These are phyloP conservation scores for Acacia concinna DNA, from an alignment of 331 rosid species.

Conservation along the genomic window DNA sequence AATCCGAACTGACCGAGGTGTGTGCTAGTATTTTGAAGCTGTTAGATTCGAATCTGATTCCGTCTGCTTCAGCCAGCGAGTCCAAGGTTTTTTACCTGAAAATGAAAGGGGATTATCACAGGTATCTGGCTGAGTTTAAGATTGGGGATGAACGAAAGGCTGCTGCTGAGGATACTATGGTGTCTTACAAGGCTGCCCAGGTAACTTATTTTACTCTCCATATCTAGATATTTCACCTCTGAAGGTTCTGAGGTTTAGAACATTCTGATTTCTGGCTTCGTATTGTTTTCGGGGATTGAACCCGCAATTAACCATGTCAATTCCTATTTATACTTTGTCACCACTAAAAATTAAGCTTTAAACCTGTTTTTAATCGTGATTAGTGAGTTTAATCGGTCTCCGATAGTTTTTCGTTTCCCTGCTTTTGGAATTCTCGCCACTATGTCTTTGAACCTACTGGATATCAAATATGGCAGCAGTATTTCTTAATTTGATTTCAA, in stretches of 20 bases:
- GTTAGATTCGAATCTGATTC: conserved; percentile 49
- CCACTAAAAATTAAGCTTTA: not conserved
- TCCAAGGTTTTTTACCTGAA: conserved; percentile 63
- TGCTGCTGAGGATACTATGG: conserved; percentile 58
- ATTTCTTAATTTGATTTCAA: not conserved
- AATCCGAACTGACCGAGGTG: conserved; percentile 45
- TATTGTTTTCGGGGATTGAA: not conserved
- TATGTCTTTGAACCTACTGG: not conserved
- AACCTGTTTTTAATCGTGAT: not conserved
- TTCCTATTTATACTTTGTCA: not conserved
- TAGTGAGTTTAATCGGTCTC: not conserved
- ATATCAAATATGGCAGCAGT: not conserved
- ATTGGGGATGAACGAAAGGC: conserved; percentile 50
- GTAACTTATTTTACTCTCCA: conserved; percentile 16
- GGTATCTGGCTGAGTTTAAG: conserved; percentile 66
- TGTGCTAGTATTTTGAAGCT: conserved; percentile 46
- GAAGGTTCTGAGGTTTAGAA: not conserved
- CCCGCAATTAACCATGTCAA: not conserved
- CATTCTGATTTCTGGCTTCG: no score
- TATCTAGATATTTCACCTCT: not conserved
- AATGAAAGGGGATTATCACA: conserved; percentile 67
- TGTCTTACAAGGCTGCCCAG: conserved; percentile 64
- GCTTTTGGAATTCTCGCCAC: not conserved
- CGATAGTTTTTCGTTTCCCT: not conserved
- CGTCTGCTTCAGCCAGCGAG: conserved; percentile 51